These are phyloP conservation scores for Daldinia decipiens DNA, from an alignment of 495 filamentous ascomycete genomes.

Conservation along the genomic window DNA sequence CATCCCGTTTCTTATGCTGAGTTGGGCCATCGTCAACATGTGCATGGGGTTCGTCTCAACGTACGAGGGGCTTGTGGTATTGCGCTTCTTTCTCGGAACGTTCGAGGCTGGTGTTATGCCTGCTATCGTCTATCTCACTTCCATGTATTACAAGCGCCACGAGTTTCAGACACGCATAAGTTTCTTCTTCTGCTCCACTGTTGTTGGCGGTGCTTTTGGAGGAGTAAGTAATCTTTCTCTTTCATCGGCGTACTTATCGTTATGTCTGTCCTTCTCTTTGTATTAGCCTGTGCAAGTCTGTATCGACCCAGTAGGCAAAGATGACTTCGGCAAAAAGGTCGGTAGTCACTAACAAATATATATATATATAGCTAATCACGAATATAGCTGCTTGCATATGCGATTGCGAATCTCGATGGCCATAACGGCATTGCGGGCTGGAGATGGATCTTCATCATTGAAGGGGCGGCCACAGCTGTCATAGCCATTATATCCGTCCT, in stretches of 20 bases:
- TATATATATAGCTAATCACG: constrained; percentile 18
- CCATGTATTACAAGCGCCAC: constrained; percentile 70
- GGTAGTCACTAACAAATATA: background rate
- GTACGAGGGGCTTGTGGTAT: constrained; percentile 63
- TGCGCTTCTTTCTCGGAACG: constrained; percentile 66
- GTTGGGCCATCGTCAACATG: constrained; percentile 67
- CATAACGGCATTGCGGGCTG: constrained; percentile 57
- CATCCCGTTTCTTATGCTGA: constrained; percentile 63
- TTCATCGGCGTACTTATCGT: background rate
- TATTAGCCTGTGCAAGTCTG: background rate
- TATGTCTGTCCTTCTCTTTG: background rate
- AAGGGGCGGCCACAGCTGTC: constrained; percentile 64
- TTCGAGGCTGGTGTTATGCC: constrained; percentile 70
- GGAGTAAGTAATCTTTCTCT: constrained; percentile 51
- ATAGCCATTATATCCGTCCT: constrained; percentile 60
- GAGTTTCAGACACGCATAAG: constrained; percentile 69
- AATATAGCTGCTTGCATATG: constrained; percentile 65
- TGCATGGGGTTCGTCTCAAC: constrained; percentile 61
- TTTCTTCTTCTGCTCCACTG: constrained; percentile 66
- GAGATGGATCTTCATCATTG: constrained; percentile 65
- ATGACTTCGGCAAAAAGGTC: background rate
- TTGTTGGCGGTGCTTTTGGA: constrained; percentile 69
- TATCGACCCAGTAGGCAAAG: background rate
- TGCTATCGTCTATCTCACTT: constrained; percentile 64
- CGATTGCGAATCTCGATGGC: constrained; percentile 65